Percentiles rank a stretch among this genome's conserved stretches.
phyloP scores from a whole-genome alignment of 2,329 filamentous ascomycete species.

The Nannizzia gypsea region DNA sequence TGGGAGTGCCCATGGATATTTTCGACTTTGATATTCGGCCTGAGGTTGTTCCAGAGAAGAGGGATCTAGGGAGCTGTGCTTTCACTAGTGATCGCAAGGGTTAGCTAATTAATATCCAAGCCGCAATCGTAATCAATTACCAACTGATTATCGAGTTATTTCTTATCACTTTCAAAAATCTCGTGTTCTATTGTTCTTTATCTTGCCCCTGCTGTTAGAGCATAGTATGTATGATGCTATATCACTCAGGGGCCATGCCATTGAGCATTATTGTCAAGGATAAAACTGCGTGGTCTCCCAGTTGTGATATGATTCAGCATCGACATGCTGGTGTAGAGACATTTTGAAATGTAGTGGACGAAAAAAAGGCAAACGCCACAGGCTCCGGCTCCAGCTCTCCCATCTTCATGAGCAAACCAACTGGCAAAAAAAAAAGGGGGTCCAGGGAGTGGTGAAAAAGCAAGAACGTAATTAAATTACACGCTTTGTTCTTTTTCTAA shows the following conservation, averaged over 20 bases:
- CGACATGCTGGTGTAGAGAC: neutral
- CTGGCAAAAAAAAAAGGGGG: neutral
- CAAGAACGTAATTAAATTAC: neutral
- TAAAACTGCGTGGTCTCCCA: neutral
- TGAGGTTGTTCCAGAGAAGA: slow-evolving; percentile 46
- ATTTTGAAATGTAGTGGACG: neutral
- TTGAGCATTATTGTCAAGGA: neutral
- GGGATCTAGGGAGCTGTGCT: slow-evolving; percentile 61
- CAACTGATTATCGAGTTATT: neutral
- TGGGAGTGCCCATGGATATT: slow-evolving; percentile 83
- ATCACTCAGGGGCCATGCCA: neutral
- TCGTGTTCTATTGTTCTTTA: neutral
- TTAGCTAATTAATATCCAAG: neutral
- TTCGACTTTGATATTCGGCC: slow-evolving; percentile 88
- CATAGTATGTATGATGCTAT: neutral
- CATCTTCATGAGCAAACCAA: neutral
- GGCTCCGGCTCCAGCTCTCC: neutral
- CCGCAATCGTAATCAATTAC: too few species aligned
- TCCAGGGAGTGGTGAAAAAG: neutral
- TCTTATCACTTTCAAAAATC: neutral
- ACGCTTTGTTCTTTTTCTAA: slow-evolving; percentile 1
- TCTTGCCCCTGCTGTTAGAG: neutral
- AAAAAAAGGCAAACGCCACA: neutral
- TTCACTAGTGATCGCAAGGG: slow-evolving; percentile 34
- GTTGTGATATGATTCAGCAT: neutral